Evolutionary conservation across 2,329 filamentous ascomycete species (phyloP).

Genomic region (Penicillium sp.): DNA sequence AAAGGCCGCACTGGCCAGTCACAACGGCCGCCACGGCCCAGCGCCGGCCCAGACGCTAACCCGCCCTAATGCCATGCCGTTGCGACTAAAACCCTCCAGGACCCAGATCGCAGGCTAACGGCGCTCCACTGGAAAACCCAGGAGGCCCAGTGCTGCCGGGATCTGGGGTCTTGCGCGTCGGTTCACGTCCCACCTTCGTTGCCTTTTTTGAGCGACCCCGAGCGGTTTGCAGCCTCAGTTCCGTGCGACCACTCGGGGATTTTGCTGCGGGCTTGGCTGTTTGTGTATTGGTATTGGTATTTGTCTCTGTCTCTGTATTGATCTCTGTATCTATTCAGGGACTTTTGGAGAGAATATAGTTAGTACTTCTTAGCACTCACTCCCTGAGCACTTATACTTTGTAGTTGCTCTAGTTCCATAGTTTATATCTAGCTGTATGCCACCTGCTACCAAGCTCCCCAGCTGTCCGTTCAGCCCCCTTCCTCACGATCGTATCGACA

Average conservation of each 20-base stretch:
- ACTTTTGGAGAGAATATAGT: too few species aligned
- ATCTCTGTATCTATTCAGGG: slow-evolving; percentile 12
- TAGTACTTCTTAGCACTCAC: too few species aligned
- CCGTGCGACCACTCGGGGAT: slow-evolving; percentile 29
- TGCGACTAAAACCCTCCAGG: slow-evolving; percentile 24
- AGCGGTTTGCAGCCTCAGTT: slow-evolving; percentile 21
- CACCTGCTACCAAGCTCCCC: too few species aligned
- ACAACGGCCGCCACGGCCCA: slow-evolving; percentile 17
- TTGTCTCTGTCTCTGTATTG: slow-evolving; percentile 14
- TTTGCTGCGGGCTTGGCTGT: slow-evolving; percentile 25
- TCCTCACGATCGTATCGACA: background rate
- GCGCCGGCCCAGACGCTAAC: slow-evolving; percentile 25
- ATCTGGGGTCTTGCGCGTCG: slow-evolving; percentile 17
- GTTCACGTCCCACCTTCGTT: background rate
- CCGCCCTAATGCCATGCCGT: slow-evolving; percentile 26
- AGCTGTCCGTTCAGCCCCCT: background rate
- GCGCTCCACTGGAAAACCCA: slow-evolving; percentile 11
- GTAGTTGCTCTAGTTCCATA: too few species aligned
- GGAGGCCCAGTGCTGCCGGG: slow-evolving; percentile 2
- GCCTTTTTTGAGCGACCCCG: background rate
- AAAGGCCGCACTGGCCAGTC: slow-evolving; percentile 24
- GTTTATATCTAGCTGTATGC: too few species aligned
- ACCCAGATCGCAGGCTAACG: slow-evolving; percentile 25
- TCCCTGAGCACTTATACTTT: too few species aligned
- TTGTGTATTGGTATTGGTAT: slow-evolving; percentile 6